Conservation (phyloP, 768 basidiomycete genomes). For the Hypholoma fasciculare region DNA sequence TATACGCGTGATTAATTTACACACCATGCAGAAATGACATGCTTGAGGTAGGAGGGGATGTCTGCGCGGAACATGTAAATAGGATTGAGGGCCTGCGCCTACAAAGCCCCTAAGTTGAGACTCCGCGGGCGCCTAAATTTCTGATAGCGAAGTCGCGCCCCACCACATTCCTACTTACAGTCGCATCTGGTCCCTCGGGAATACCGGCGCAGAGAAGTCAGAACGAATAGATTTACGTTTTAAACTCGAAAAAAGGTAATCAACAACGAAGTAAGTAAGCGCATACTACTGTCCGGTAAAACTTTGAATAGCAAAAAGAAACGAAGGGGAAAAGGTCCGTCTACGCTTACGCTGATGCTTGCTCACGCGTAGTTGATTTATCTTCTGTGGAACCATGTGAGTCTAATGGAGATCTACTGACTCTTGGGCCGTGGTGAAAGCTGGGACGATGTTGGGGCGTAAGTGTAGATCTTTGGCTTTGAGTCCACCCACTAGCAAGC, state of each 20-base stretch:
- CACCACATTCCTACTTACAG: no score
- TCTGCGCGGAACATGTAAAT: constrained; percentile 71
- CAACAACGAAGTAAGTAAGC: not conserved
- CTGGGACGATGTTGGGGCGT: not conserved
- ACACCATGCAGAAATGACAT: constrained; percentile 26
- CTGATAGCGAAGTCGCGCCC: no score
- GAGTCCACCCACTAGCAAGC: constrained; percentile 24
- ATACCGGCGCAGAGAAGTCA: no score
- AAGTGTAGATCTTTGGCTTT: not conserved
- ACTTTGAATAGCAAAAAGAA: no score
- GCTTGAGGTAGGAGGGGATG: constrained; percentile 73
- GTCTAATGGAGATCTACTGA: no score
- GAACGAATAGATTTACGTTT: not conserved
- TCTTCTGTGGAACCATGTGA: not conserved
- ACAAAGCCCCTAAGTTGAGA: no score
- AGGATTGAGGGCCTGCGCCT: no score
- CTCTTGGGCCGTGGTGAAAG: not conserved
- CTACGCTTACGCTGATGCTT: not conserved
- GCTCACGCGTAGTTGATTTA: not conserved
- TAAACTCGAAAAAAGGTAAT: not conserved
- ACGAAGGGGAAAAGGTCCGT: not conserved
- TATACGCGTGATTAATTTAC: constrained; percentile 1
- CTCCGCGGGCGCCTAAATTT: no score
- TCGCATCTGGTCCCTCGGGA: no score
- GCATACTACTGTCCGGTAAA: no score